A percentile compares a stretch with the other conserved stretches of the same genome.
These are phyloP conservation scores for Acer negundo DNA, from an alignment of 345 rosid genomes.

Conservation along the genomic window DNA sequence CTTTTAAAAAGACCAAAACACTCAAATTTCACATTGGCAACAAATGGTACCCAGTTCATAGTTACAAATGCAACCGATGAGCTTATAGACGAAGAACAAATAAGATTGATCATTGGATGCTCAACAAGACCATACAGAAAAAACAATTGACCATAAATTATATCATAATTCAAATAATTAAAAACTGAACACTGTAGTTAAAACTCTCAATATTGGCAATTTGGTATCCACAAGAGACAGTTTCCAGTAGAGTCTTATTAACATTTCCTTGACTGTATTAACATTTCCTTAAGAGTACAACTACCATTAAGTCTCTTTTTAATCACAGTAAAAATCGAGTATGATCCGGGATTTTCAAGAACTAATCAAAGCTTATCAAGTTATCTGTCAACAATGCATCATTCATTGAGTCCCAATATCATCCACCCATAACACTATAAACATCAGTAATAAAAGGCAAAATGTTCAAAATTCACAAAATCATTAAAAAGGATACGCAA, in stretches of 20 bases:
- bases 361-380: conserved; percentile 1
- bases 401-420: neutral
- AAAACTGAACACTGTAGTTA: neutral
- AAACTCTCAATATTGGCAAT: neutral
- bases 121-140: neutral
- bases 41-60: neutral
- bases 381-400: neutral
- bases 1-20: conserved; percentile 16
- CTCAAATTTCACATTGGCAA: conserved; percentile 9
- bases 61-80: neutral
- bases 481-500: conserved; percentile 58
- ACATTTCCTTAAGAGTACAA: neutral
- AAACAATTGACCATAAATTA: neutral
- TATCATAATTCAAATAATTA: neutral
- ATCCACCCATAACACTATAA: neutral
- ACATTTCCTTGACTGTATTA: neutral
- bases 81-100: neutral
- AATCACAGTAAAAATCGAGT: neutral
- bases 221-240: neutral
- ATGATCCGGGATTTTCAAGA: too few relatives aligned
- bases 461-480: neutral
- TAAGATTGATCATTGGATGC: neutral
- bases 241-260: neutral
- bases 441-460: neutral
- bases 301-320: too few relatives aligned